These are phyloP conservation scores for Xylaria sp. DNA, from an alignment of 2,329 filamentous ascomycete species.

Conservation along the genomic window DNA sequence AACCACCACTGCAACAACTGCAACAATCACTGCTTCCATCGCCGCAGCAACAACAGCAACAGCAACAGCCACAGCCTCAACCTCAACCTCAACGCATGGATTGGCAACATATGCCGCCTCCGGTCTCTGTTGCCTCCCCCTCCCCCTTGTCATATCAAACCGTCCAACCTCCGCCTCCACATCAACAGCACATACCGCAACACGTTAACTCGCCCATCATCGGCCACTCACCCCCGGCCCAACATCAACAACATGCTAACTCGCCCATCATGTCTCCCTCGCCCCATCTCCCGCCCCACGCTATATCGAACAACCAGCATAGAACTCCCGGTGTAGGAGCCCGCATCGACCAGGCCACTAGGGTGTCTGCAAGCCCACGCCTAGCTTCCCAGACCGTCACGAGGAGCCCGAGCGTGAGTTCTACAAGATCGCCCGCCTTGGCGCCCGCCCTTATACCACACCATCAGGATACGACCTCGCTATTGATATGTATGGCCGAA, in stretches of 20 bases:
- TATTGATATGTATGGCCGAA: conserved; percentile 78
- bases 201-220: conserved; percentile 42
- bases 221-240: conserved; percentile 43
- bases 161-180: conserved; percentile 18
- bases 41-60: conserved; percentile 29
- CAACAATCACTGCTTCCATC: conserved; percentile 25
- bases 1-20: conserved; percentile 36
- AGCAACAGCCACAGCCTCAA: conserved; percentile 22
- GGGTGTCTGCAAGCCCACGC: conserved; percentile 49
- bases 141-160: conserved; percentile 25
- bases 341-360: conserved; percentile 44
- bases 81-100: conserved; percentile 38
- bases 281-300: conserved; percentile 43
- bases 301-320: conserved; percentile 39
- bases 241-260: conserved; percentile 41
- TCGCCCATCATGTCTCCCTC: conserved; percentile 45
- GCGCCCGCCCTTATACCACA: conserved; percentile 55
- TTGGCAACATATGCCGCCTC: conserved; percentile 36
- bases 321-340: conserved; percentile 36
- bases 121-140: conserved; percentile 27
- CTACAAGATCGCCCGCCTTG: conserved; percentile 47
- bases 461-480: conserved; percentile 61
- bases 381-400: conserved; percentile 44
- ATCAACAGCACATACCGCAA: conserved; percentile 35
- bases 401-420: conserved; percentile 50